phyloP scores from a whole-genome alignment of 2,329 filamentous ascomycete species.

The Apiospora sp. region DNA sequence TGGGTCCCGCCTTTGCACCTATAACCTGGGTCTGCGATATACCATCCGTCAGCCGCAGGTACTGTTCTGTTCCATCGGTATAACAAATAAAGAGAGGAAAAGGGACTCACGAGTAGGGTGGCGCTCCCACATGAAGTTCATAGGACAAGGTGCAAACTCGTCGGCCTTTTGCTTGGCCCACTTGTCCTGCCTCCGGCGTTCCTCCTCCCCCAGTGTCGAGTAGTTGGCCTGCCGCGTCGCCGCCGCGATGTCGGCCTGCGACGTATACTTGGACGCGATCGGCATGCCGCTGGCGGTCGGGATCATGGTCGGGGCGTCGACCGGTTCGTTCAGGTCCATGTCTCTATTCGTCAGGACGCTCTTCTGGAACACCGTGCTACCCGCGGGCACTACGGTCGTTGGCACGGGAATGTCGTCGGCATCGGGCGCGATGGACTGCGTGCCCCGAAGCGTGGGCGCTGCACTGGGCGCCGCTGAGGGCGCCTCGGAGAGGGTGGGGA shows the following conservation, averaged over 20 bases:
- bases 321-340: not conserved
- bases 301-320: constrained; percentile 19
- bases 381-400: not conserved
- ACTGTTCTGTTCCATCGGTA: not conserved
- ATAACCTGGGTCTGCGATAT: constrained; percentile 3
- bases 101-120: constrained; percentile 15
- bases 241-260: constrained; percentile 27
- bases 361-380: not conserved
- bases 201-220: constrained; percentile 20
- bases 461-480: not conserved
- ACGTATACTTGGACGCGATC: constrained; percentile 27
- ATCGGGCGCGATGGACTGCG: not conserved
- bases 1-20: not conserved
- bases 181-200: constrained; percentile 28
- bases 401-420: not conserved
- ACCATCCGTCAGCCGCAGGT: not conserved
- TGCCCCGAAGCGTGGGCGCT: not conserved
- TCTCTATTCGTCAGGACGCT: not conserved
- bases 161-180: constrained; percentile 32
- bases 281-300: constrained; percentile 6
- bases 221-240: constrained; percentile 30
- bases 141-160: constrained; percentile 32
- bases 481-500: not conserved
- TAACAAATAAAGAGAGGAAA: not conserved
- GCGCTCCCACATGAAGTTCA: constrained; percentile 26